Evolutionary conservation across 1,284 basidiomycete genomes (phyloP).

Genomic region (Prillingera fragicola): DNA sequence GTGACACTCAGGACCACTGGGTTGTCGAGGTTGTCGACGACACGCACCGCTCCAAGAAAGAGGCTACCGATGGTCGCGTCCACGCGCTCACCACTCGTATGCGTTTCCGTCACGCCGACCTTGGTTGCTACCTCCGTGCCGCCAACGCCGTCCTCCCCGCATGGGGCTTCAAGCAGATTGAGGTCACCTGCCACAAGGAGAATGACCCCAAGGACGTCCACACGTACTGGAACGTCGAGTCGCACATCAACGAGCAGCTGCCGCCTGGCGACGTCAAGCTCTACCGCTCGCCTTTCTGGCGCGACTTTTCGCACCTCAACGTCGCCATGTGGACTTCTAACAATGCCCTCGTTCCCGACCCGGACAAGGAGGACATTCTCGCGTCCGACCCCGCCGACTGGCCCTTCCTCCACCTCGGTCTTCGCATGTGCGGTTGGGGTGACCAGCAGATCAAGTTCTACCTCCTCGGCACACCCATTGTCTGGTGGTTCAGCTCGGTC

Average conservation of each 20-base stretch:
- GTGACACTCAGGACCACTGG: conserved; percentile 89
- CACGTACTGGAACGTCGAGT: conserved; percentile 98
- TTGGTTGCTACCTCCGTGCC: conserved; percentile 85
- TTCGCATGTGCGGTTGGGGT: conserved; percentile 97
- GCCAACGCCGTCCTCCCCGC: conserved; percentile 85
- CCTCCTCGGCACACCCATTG: conserved; percentile 81
- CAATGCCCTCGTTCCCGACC: conserved; percentile 93
- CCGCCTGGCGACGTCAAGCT: conserved; percentile 73
- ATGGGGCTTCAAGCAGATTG: conserved; percentile 99
- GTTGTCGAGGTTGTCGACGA: conserved; percentile 91
- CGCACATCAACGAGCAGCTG: conserved; percentile 87
- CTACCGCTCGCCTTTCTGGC: conserved; percentile 86
- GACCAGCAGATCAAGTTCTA: conserved; percentile 87
- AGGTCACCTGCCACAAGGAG: conserved; percentile 88
- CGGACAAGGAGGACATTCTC: conserved; percentile 96
- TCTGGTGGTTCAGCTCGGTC: conserved; percentile 79
- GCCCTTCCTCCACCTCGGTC: conserved; percentile 81
- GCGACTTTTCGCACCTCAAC: conserved; percentile 97
- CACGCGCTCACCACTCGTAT: conserved; percentile 86
- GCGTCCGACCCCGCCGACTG: conserved; percentile 89
- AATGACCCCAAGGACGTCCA: conserved; percentile 76
- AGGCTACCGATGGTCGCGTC: conserved; percentile 58
- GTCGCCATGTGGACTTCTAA: conserved; percentile 99
- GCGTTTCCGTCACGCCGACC: conserved; percentile 69
- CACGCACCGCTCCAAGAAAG: conserved; percentile 59